Evolutionary conservation across 805 yeast species (phyloP), one percentile per base, ranked within the genome.

Genomic region (Sugiyamaella chiloensis): DNA sequence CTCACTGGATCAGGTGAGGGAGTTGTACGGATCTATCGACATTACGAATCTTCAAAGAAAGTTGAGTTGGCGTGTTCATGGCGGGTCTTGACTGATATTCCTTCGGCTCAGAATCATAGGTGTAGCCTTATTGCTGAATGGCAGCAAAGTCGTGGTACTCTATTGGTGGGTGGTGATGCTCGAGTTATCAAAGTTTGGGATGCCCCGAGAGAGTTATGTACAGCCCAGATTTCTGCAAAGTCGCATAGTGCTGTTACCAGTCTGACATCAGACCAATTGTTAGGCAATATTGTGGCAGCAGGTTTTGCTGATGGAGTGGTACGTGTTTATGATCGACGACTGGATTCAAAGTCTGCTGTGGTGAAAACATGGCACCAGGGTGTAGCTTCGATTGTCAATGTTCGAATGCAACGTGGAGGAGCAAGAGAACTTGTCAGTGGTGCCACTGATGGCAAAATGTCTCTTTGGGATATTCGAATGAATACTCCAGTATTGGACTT

Each of bases 391-490:
- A 80, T 91, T 36, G 72, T 81, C 40, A 87, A 85, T 56, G 81
- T 90, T 7, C 96, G 87, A 60, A 85, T 93, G 95, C 99, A 93
- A 70, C 75, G 99, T 58, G 99, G 99, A 31, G 99, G 99, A 0
- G 80, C 80, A 58, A 74, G 99, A 48, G 99, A 93, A 62, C 73
- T 93, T 40, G 84, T 85, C 2, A 81, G 91, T 53, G 98, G 95
- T 0, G 56, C 66, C 19, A 69, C 85, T 0, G 93, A 87, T 60
- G 97, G 99, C 1, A 71, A 74, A 39, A 85, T 93, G 2, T 85
- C 83, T 48, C 63, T 93, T 21, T 93, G 98, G 98, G 99, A 93
- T 66, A 83, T 93, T 24, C 73, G 99, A 51, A 63, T 72, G 30
- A 76, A 79, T 40, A 52, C 41, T 46, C 91, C 96, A 0, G 86